Evolutionary conservation across 164 flowering plant species (phyloP).

Genomic region (Tinospora cordifolia): DNA sequence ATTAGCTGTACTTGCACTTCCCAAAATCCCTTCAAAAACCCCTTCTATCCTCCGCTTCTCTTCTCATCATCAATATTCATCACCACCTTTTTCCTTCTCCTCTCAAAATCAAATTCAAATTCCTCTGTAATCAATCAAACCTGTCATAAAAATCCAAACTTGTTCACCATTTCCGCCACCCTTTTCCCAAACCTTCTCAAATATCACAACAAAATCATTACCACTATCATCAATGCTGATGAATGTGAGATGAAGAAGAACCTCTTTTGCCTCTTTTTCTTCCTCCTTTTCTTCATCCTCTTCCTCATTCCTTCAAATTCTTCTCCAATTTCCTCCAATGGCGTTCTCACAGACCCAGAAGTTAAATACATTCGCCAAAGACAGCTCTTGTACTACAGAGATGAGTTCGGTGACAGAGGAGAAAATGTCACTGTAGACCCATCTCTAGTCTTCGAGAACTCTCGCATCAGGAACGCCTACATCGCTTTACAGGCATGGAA

Average conservation of each 20-base stretch:
- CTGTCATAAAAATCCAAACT: not conserved
- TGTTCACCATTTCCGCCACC: conserved; percentile 11
- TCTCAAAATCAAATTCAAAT: not conserved
- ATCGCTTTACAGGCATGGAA: conserved; percentile 90
- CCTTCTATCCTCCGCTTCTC: conserved; percentile 1
- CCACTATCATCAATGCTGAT: not conserved
- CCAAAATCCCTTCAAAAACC: conserved; percentile 10
- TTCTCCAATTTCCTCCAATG: not conserved
- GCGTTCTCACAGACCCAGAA: conserved; percentile 43
- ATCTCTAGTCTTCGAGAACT: conserved; percentile 52
- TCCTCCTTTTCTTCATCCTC: not conserved
- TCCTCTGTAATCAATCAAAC: not conserved
- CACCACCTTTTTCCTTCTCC: not conserved
- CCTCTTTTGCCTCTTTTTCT: conserved; percentile 4
- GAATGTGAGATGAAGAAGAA: conserved; percentile 5
- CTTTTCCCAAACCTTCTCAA: conserved; percentile 2
- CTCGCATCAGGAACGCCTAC: conserved; percentile 51
- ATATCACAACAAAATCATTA: not conserved
- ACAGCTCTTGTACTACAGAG: conserved; percentile 72
- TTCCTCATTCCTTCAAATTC: not conserved
- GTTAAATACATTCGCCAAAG: conserved; percentile 46
- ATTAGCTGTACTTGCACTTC: conserved; percentile 28
- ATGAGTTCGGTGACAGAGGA: conserved; percentile 58
- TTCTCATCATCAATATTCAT: no score
- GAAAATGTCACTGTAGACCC: conserved; percentile 56